Conservation (phyloP, 495 filamentous ascomycete genomes). For the Acidomyces sp. region DNA sequence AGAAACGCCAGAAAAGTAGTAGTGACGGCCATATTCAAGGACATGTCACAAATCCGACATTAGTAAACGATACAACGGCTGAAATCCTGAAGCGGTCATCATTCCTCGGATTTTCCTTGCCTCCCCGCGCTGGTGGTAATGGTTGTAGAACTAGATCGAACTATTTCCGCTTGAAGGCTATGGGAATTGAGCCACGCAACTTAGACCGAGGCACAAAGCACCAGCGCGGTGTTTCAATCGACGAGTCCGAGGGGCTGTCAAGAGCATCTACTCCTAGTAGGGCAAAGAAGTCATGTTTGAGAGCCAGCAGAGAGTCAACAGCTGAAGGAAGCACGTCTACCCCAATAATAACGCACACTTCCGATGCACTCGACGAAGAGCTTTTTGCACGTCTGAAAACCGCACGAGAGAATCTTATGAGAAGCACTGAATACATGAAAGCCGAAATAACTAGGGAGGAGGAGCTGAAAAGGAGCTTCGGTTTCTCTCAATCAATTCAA, state of each 20-base stretch:
- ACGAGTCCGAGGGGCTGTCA: neutral
- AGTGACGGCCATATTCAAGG: slow-evolving; percentile 15
- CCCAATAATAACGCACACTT: neutral
- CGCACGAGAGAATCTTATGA: slow-evolving; percentile 14
- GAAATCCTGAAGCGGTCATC: slow-evolving; percentile 14
- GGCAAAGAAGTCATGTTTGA: too few relatives aligned
- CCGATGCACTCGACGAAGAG: slow-evolving; percentile 23
- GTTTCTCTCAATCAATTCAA: slow-evolving; percentile 8
- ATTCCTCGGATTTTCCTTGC: slow-evolving; percentile 11
- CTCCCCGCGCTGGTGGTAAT: slow-evolving; percentile 8
- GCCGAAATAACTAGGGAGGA: slow-evolving; percentile 2
- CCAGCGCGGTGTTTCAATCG: neutral
- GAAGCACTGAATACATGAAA: slow-evolving; percentile 11
- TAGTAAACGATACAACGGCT: neutral
- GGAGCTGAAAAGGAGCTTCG: slow-evolving; percentile 2
- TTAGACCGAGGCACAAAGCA: slow-evolving; percentile 1
- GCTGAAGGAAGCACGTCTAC: neutral
- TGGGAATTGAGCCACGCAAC: slow-evolving; percentile 27
- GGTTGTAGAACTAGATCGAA: slow-evolving; percentile 30
- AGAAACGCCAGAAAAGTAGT: slow-evolving; percentile 15
- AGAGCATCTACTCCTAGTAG: neutral
- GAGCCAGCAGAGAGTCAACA: neutral
- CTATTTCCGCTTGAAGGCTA: slow-evolving; percentile 36
- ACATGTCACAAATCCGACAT: slow-evolving; percentile 10
- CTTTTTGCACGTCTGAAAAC: slow-evolving; percentile 22